Evolutionary conservation across 2,329 filamentous ascomycete genomes (phyloP), one percentile per base, ranked within the genome.

Genomic region (Pyricularia sp.): DNA sequence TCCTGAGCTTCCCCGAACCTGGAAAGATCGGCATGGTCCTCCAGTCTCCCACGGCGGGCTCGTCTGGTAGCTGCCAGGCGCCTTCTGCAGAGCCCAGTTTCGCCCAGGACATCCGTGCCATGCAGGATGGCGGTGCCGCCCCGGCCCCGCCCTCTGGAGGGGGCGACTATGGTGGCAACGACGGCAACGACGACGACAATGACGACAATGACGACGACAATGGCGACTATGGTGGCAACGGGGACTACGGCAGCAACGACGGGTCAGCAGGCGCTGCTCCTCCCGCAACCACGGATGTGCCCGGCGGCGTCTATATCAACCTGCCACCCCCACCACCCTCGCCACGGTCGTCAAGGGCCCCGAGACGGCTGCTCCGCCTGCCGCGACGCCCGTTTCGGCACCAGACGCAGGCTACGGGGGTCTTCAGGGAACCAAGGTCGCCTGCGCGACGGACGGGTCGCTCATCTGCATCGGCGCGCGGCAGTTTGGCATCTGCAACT

Each of bases 1-100:
- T 74, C 33, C 59, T 75, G 26, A 71, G 73, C 64, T 72, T 73
- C 64, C 73, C 74, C 50, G 72, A 75, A 66, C 74, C 73, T 1
- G 74, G 73, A 14, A 72, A 70, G 59, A 71, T 69, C 33, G 74
- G 74, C 7, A 67, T 65, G 55, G 70, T 75, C 25, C 69, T 74
- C 9, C 71, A 74, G 70, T 68, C 71, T 65, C 72, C 73, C 10
- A 33, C 67, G 11, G 25, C 68, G 5, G 69, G 55, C 1, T 69
- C 66, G 25, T 69, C 73, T 28, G 73, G 73, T 3, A 68, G 36
- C 55, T 74, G 73, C 66, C 14, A 64, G 42, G 70, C 71, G 68
- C 31, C 67, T 23, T 71, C 70, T 1, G 63, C 31, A 0, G 31
- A 70, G 12, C 73, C 73, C 5, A 66, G 26, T 9, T 74, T 74